These are phyloP conservation scores for Penicillium glabrum DNA, from an alignment of 2,329 filamentous ascomycete species.

Conservation along the genomic window DNA sequence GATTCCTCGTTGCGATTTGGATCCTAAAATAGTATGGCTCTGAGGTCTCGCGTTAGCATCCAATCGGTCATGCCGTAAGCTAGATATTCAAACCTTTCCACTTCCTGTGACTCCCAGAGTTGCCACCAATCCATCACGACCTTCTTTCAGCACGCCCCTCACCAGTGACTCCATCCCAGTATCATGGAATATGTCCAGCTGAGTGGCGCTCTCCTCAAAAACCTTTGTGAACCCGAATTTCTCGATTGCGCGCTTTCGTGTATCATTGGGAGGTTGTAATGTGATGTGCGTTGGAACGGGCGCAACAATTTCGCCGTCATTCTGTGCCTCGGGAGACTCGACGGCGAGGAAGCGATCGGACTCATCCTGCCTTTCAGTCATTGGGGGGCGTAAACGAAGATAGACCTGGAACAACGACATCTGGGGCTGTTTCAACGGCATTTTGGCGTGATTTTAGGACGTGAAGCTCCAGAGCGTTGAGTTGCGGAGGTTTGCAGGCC, in stretches of 20 bases:
- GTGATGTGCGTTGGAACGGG: constrained; percentile 66
- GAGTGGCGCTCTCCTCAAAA: constrained; percentile 81
- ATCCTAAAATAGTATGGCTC: constrained; percentile 95
- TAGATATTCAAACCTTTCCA: constrained; percentile 71
- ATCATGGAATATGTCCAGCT: constrained; percentile 82
- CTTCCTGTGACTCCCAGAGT: constrained; percentile 94
- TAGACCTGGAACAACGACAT: constrained; percentile 86
- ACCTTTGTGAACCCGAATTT: constrained; percentile 93
- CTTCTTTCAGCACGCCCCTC: constrained; percentile 78
- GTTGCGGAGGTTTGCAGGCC: constrained; percentile 9
- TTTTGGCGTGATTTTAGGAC: constrained; percentile 8
- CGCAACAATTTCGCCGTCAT: constrained; percentile 28
- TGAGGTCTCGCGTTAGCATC: constrained; percentile 39
- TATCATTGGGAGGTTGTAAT: constrained; percentile 76
- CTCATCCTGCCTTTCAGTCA: constrained; percentile 39
- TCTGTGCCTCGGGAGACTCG: constrained; percentile 54
- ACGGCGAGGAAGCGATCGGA: constrained; percentile 74
- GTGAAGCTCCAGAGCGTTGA: constrained; percentile 3
- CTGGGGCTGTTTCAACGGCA: constrained; percentile 45
- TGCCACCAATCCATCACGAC: constrained; percentile 84
- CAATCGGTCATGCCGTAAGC: background rate
- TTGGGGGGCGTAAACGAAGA: constrained; percentile 74
- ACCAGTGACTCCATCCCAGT: constrained; percentile 74
- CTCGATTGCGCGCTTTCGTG: constrained; percentile 81
- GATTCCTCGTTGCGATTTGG: constrained; percentile 78